Base-by-base conservation (phyloP, 1,284 basidiomycete genomes). In the Xerocomus nothofagi region DNA sequence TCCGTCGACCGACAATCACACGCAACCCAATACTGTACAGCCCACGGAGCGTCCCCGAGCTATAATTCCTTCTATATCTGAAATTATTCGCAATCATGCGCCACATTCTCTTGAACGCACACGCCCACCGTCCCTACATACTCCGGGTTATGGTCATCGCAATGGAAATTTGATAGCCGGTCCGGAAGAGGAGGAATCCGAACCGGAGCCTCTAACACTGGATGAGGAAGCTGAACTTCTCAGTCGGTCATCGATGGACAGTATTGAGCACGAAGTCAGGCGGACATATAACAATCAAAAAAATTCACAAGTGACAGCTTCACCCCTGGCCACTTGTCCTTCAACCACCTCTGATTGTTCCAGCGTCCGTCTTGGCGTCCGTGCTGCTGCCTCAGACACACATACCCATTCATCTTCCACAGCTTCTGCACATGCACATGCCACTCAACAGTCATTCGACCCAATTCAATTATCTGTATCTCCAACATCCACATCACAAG, bases 241-340 rank as follows among this genome's bases (percentile, higher is more conserved):
- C 34, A 83, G 84, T 38, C 81, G 88, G 20, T 90, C 89, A 17
- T 91, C 88, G 10, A 80, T 91, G 50, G 89, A 92, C 66, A 91
- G 88, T 50, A 82, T 91, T 27, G 86, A 88, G 18, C 84, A 90
- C 56, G 89, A 92, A 73, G 81, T 89, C 24, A 80, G 78, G 54
- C 79, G 73, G 51, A 87, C 85, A 11, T 72, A 88, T 50, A 80
- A 78, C 50, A 79, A 77, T 43, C 84, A 88, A 62, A 73, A 68
- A 40, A 71, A 72, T 49, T 71, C 78, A 24, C 73, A 74, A 54
- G 53, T 74, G 44, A 58, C 65, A 47, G 58, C 68, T 59, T 31
- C 57, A 15, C 64, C 65, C 24, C 34, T 65, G 20, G 41, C 49
- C 24, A 51, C 59, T 46, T 47, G 41, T 14, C 49, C 61, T 37